Percentiles rank a stretch among this genome's conserved stretches.
phyloP scores from a whole-genome alignment of 208 protist species.

The Herpetomonas tarakana region DNA sequence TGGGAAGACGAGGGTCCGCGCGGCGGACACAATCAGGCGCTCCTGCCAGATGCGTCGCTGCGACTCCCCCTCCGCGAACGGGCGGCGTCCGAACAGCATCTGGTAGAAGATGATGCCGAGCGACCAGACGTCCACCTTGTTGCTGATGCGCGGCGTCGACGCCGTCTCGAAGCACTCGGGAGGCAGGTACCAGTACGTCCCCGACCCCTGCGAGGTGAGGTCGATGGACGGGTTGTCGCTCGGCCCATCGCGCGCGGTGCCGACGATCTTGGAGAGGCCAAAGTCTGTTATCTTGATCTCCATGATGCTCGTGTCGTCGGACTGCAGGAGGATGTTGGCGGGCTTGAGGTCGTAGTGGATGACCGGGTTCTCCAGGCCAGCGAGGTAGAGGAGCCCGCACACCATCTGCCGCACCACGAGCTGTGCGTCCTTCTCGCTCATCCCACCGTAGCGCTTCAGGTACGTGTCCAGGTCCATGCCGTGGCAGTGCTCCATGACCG shows the following conservation, averaged over 20 bases:
- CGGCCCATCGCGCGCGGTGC: slow-evolving; percentile 32
- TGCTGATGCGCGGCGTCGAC: slow-evolving; percentile 73
- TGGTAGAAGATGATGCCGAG: slow-evolving; percentile 95
- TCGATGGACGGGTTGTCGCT: slow-evolving; percentile 88
- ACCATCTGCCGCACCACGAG: slow-evolving; percentile 91
- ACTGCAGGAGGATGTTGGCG: slow-evolving; percentile 69
- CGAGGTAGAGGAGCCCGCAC: slow-evolving; percentile 90
- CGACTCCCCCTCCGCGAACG: slow-evolving; percentile 93
- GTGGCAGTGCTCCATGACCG: slow-evolving; percentile 94
- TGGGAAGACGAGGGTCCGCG: slow-evolving; percentile 58
- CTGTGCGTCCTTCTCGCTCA: slow-evolving; percentile 89
- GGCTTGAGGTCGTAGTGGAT: slow-evolving; percentile 84
- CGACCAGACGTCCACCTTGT: slow-evolving; percentile 93
- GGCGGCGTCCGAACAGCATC: slow-evolving; percentile 93
- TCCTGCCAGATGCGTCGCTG: slow-evolving; percentile 87
- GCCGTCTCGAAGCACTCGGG: slow-evolving; percentile 94
- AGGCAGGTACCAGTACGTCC: slow-evolving; percentile 97
- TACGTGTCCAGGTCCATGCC: slow-evolving; percentile 91
- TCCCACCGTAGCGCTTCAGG: slow-evolving; percentile 69
- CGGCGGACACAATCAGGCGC: slow-evolving; percentile 67
- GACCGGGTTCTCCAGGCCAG: slow-evolving; percentile 69
- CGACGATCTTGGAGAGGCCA: slow-evolving; percentile 95
- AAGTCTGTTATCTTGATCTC: slow-evolving; percentile 97
- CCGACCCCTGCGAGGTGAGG: slow-evolving; percentile 94
- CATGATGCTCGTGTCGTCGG: slow-evolving; percentile 50